Percentiles rank a stretch among this genome's conserved stretches.
Conservation (phyloP, 768 basidiomycete genomes). For the Podaxis sp. region DNA sequence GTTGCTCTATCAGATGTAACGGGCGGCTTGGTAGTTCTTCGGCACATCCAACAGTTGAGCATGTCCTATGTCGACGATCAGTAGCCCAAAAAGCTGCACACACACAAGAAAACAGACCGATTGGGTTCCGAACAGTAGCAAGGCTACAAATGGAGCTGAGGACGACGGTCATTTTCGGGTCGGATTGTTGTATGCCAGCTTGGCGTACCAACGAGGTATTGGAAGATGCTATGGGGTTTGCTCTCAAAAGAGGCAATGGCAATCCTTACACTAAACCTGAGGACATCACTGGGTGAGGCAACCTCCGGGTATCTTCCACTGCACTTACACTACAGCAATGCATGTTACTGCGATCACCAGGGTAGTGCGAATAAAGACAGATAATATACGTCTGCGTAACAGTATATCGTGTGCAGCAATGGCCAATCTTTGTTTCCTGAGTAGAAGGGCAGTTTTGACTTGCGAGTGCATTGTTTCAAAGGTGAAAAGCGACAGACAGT, state of each 20-base stretch:
- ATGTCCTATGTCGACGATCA: background rate
- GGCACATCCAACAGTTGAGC: conserved; percentile 4
- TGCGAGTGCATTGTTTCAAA: background rate
- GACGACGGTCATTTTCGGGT: background rate
- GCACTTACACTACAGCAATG: background rate
- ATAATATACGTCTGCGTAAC: background rate
- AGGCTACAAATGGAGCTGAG: background rate
- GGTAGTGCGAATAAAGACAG: background rate
- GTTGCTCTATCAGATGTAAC: background rate
- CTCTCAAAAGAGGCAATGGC: background rate
- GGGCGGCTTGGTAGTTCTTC: background rate
- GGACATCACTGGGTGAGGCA: background rate
- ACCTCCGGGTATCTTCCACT: background rate
- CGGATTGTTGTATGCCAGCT: background rate
- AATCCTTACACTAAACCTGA: background rate
- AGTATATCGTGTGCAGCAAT: background rate
- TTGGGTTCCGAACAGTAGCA: conserved; percentile 7
- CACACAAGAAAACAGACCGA: background rate
- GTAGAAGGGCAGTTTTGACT: background rate
- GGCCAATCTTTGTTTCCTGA: background rate
- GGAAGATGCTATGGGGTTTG: background rate
- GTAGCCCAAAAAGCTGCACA: background rate
- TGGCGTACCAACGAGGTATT: conserved; percentile 3
- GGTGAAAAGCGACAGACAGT: too few relatives aligned
- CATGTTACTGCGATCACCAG: background rate